Conservation (phyloP, 345 rosid species). For the Psidium guajava region DNA sequence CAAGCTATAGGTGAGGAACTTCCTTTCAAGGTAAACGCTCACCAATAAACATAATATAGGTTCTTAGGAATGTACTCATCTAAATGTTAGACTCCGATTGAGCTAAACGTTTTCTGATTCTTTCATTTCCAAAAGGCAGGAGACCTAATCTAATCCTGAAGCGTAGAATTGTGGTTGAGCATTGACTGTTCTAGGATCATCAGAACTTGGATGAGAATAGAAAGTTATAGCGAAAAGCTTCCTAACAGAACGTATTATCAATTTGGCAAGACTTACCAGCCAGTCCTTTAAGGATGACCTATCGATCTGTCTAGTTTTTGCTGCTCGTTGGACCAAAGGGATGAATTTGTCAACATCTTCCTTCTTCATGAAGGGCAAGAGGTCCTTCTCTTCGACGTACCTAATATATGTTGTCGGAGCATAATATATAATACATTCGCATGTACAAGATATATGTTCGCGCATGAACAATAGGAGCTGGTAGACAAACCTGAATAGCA, state of each 20-base stretch:
- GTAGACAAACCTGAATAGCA: no score
- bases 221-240: background rate
- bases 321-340: constrained; percentile 41
- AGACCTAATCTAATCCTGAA: background rate
- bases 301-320: constrained; percentile 42
- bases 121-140: background rate
- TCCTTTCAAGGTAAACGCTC: constrained; percentile 49
- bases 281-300: constrained; percentile 47
- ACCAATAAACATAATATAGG: constrained; percentile 18
- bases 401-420: no score
- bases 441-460: no score
- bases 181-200: background rate
- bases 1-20: constrained; percentile 41
- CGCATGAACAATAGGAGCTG: no score
- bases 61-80: background rate
- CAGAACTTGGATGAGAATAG: background rate
- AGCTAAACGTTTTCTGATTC: background rate
- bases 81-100: background rate
- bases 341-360: constrained; percentile 44
- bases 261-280: constrained; percentile 24
- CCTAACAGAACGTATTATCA: background rate
- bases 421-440: no score
- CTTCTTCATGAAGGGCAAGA: constrained; percentile 47
- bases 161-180: background rate
- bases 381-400: constrained; percentile 57